Base-by-base conservation (phyloP, 305 asterid genomes). In the Rubia tinctorum region DNA sequence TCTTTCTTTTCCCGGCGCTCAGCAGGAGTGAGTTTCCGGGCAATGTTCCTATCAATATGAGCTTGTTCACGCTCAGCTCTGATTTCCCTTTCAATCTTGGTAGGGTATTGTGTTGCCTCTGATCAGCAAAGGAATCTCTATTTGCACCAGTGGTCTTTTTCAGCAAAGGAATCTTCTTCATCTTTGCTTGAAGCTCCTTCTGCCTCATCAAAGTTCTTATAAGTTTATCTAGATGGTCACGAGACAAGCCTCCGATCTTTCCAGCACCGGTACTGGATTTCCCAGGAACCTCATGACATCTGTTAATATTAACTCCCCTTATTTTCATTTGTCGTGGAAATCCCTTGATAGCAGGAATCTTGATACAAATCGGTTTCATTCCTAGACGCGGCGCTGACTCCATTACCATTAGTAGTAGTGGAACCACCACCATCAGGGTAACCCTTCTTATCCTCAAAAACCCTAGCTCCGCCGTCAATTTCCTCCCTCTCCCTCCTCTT, bases 221-320 rank as follows among this genome's bases (percentile, higher is more conserved):
- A 49, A 97, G 95, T 83, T 95, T 95, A 71, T 91, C 87, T 86
- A 89, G 79, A 82, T 86, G 92, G 84, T 86, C 99, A 85, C 86
- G 88, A 79, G 98, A 88, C 71, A 85, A 86, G 77, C 86, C 93
- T 73, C 84, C 88, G 83, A 83, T 81, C 91, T 86, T 89, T 84
- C 91, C 88, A 73, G 84, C 89, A 83, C 81, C 90, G 75, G 99
- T 91, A 92, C 98, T 92, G 80, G 91, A 90, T 89, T 91, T 90
- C 93, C 97, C 99, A 92, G 92, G 96, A 92, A 88, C 97, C 99
- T 87, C 97, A 89, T 92, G 92, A 94, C 89, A 90, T 90, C 97
- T 86, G 96, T 82, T 88, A 91, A 73, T 85, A 90, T 91, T 91
- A 94, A 88, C 93, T 91, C n/a, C 95, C 97, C 94, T 88, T 92